Evolutionary conservation across 1,284 basidiomycete genomes (phyloP).

Genomic region (Tilletiaria anomala): DNA sequence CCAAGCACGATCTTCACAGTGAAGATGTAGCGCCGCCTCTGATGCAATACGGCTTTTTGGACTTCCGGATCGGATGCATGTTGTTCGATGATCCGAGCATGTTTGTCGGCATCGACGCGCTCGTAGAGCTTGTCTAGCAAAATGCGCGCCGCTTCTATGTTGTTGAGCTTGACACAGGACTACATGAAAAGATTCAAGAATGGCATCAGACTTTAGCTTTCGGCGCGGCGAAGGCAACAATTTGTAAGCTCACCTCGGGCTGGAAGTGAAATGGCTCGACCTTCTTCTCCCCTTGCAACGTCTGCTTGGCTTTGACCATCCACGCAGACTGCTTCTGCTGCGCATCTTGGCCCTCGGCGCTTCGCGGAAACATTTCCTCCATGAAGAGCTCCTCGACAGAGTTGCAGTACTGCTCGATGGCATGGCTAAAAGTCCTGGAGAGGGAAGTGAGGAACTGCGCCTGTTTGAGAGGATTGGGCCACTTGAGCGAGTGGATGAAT

Average conservation of each 20-base stretch:
- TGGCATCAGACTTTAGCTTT: background rate
- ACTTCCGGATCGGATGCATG: constrained; percentile 43
- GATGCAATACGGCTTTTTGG: constrained; percentile 4
- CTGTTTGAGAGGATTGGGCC: constrained; percentile 78
- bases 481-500: constrained; percentile 74
- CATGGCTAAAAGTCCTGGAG: constrained; percentile 71
- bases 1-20: constrained; percentile 74
- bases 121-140: constrained; percentile 86
- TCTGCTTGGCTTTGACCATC: constrained; percentile 78
- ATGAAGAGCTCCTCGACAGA: constrained; percentile 78
- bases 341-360: constrained; percentile 44
- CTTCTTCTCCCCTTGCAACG: constrained; percentile 64
- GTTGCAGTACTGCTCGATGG: constrained; percentile 79
- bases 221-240: background rate
- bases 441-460: constrained; percentile 70
- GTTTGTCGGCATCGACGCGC: constrained; percentile 76
- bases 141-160: constrained; percentile 78
- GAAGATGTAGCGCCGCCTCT: constrained; percentile 55
- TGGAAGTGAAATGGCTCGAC: constrained; percentile 87
- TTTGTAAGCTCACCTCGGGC: constrained; percentile 45
- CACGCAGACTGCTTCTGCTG: constrained; percentile 59
- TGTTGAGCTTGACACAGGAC: constrained; percentile 94
- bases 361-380: constrained; percentile 80
- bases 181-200: background rate
- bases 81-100: constrained; percentile 51